Evolutionary conservation across 176 grass and related monocot species (phyloP).

Genomic region (Echinochloa phyllopogon): DNA sequence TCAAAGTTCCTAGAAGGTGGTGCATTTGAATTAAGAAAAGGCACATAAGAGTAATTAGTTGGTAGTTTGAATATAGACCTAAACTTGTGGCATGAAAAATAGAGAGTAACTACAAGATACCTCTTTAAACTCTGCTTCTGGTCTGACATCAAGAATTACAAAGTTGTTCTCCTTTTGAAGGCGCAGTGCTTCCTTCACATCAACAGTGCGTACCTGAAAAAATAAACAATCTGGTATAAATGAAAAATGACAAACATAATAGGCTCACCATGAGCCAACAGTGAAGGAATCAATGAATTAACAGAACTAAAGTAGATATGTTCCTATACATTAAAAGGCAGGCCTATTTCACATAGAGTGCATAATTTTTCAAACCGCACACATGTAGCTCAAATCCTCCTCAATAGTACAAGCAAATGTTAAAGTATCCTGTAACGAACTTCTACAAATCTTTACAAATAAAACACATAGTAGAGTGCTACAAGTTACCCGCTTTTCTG

Average conservation of each 20-base stretch:
- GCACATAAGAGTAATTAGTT: background rate
- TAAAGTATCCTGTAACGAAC: slow-evolving; percentile 5
- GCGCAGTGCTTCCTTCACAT: slow-evolving; percentile 94
- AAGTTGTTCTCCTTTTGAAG: slow-evolving; percentile 99
- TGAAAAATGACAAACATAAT: background rate
- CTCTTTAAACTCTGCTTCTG: slow-evolving; percentile 94
- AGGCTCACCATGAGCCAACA: slow-evolving; percentile 15
- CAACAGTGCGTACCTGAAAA: slow-evolving; percentile 88
- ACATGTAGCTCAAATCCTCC: background rate
- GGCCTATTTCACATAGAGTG: slow-evolving; percentile 18
- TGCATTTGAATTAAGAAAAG: background rate
- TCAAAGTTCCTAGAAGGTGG: background rate
- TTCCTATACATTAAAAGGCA: slow-evolving; percentile 39
- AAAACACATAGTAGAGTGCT: background rate
- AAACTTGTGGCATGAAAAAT: slow-evolving; percentile 6
- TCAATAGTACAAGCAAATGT: background rate
- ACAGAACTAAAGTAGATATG: slow-evolving; percentile 6
- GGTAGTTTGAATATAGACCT: background rate
- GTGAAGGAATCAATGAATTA: slow-evolving; percentile 26
- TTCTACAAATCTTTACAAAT: background rate
- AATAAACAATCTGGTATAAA: slow-evolving; percentile 30
- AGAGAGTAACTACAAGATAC: slow-evolving; percentile 35
- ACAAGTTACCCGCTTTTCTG: slow-evolving; percentile 78
- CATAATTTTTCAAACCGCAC: background rate
- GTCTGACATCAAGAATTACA: slow-evolving; percentile 92